These are phyloP conservation scores for Prunus campanulata DNA, from an alignment of 306 rosid genomes.

Conservation along the genomic window DNA sequence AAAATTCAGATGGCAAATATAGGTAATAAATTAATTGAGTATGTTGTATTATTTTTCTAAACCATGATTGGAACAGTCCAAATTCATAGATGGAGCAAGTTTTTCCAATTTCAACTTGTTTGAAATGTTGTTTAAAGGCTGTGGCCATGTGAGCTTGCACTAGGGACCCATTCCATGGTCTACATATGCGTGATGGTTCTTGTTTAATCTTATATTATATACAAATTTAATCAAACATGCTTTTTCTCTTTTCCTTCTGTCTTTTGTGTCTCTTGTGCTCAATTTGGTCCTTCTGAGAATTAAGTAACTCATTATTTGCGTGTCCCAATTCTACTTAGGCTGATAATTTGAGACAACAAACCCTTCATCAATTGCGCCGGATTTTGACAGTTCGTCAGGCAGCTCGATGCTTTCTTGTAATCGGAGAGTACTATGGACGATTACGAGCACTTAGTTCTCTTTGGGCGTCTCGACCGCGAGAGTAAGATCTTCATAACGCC, in stretches of 20 bases:
- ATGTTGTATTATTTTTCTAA: background rate
- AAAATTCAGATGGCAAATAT: conserved; percentile 3
- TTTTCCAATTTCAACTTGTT: conserved; percentile 33
- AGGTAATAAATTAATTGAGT: background rate
- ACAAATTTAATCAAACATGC: background rate
- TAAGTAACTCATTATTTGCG: background rate
- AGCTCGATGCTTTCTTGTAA: conserved; percentile 71
- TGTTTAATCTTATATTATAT: background rate
- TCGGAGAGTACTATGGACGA: conserved; percentile 79
- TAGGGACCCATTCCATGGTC: conserved; percentile 26
- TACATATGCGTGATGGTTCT: background rate
- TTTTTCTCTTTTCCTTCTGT: background rate
- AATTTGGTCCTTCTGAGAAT: background rate
- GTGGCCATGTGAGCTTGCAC: conserved; percentile 15
- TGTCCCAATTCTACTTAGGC: conserved; percentile 42
- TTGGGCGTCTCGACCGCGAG: conserved; percentile 87
- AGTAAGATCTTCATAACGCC: conserved; percentile 38
- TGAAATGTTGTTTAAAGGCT: conserved; percentile 25
- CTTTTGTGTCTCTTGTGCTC: background rate
- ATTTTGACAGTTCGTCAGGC: conserved; percentile 75
- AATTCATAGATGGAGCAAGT: conserved; percentile 34
- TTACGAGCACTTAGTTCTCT: conserved; percentile 90
- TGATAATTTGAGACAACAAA: conserved; percentile 84
- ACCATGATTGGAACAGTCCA: conserved; percentile 36
- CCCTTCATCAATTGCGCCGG: conserved; percentile 73